Evolutionary conservation across 2,329 filamentous ascomycete species (phyloP).

Genomic region (Gliomastix tumulicola): DNA sequence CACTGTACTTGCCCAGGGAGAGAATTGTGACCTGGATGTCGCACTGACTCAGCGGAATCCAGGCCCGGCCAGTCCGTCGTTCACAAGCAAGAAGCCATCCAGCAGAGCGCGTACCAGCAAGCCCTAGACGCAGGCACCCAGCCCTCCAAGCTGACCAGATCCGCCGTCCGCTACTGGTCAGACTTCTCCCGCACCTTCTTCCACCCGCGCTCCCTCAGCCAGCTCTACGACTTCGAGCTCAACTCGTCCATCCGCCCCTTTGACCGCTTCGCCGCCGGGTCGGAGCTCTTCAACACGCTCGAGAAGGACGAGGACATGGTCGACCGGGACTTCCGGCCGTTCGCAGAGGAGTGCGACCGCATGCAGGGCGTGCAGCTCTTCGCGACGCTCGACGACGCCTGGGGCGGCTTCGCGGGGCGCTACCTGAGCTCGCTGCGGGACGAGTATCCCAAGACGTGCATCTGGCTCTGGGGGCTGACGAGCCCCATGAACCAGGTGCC

Average conservation of each 20-base stretch:
- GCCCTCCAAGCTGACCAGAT: slow-evolving; percentile 57
- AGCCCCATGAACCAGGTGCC: slow-evolving; percentile 45
- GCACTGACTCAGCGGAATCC: neutral
- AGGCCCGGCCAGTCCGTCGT: slow-evolving; percentile 63
- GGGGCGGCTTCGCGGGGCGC: slow-evolving; percentile 68
- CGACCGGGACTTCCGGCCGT: slow-evolving; percentile 83
- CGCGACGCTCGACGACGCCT: slow-evolving; percentile 66
- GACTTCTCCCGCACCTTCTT: slow-evolving; percentile 92
- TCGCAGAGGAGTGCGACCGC: slow-evolving; percentile 88
- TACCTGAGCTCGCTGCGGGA: slow-evolving; percentile 77
- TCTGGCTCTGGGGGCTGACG: slow-evolving; percentile 85
- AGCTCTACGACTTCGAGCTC: slow-evolving; percentile 81
- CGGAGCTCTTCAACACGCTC: slow-evolving; percentile 65
- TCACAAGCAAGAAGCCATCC: slow-evolving; percentile 61
- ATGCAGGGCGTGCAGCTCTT: slow-evolving; percentile 83
- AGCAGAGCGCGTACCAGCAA: slow-evolving; percentile 68
- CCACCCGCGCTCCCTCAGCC: slow-evolving; percentile 80
- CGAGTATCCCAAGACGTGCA: slow-evolving; percentile 80
- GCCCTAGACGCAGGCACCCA: slow-evolving; percentile 68
- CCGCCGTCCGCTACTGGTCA: slow-evolving; percentile 88
- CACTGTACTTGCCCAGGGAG: neutral
- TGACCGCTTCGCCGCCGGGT: slow-evolving; percentile 80
- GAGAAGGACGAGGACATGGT: slow-evolving; percentile 80
- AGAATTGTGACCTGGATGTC: neutral
- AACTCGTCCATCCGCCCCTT: slow-evolving; percentile 77